A percentile compares a stretch with the other conserved stretches of the same genome.
Conservation (phyloP, 176 grass and related monocot genomes). For the Triticum timopheevii region DNA sequence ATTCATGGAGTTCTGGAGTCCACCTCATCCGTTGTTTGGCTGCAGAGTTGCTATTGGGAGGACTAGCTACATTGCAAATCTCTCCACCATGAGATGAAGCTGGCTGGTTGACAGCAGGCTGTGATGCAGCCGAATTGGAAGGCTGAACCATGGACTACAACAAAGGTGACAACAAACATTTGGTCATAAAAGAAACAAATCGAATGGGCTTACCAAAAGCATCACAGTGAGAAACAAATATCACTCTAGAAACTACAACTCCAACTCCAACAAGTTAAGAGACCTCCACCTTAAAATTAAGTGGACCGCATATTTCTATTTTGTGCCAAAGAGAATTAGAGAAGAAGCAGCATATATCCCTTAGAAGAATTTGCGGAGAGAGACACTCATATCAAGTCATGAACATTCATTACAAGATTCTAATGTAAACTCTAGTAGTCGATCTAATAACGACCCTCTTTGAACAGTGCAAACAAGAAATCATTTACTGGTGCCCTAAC, state of each 20-base stretch:
- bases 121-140: conserved; percentile 33
- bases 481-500: not conserved
- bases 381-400: conserved; percentile 8
- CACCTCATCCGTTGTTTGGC: conserved; percentile 80
- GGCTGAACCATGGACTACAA: conserved; percentile 38
- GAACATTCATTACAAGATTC: conserved; percentile 25
- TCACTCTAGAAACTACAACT: not conserved
- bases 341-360: not conserved
- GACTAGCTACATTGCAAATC: conserved; percentile 59
- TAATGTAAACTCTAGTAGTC: conserved; percentile 7
- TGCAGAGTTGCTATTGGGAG: conserved; percentile 46
- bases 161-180: conserved; percentile 22
- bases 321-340: not conserved
- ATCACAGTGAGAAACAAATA: not conserved
- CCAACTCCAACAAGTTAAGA: not conserved
- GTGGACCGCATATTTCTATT: not conserved
- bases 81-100: conserved; percentile 61
- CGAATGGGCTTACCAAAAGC: conserved; percentile 1
- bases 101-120: conserved; percentile 43
- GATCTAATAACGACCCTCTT: conserved; percentile 7
- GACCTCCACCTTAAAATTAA: conserved; percentile 1
- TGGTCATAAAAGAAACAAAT: conserved; percentile 21
- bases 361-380: conserved; percentile 2
- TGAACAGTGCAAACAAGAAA: conserved; percentile 8
- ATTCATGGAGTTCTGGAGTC: conserved; percentile 93